Evolutionary conservation across 2,329 filamentous ascomycete species (phyloP), one percentile per base, ranked within the genome.

Genomic region (Biscogniauxia sp.): DNA sequence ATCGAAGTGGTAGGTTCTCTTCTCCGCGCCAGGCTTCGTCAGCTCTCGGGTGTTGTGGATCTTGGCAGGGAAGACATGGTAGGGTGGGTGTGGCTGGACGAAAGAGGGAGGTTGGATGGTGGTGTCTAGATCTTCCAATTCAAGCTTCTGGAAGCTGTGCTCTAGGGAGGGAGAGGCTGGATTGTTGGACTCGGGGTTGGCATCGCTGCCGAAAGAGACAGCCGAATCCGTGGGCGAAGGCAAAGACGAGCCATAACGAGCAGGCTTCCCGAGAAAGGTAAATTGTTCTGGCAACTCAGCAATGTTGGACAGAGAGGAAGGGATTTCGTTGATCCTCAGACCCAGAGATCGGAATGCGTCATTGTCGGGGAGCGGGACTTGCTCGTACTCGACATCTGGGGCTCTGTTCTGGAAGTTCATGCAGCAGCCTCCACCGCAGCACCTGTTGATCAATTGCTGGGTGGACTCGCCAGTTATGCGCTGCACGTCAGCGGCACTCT

Each of bases 1-100:
- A 70, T 98, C 95, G 70, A 98, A 98, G 77, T 99, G 95, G 75
- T 94, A 97, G 0, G 95, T 99, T 62, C 94, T 86, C 85, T 99
- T 99, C 81, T 97, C 92, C 5, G 95, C 95, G 20, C 94, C 94
- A 23, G 86, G 82, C 73, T 87, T 90, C 13, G 95, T 99, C 73
- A 99, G 79, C 76, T 97, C 93, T 59, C 95, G 89, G 2, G 92
- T 86, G 69, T 88, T 88, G 76, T 92, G 89, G 53, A 99, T 85
- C 65, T 88, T 92, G n/a, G 94, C 93, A 0, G 93, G 90, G 76
- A 91, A 96, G 62, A 98, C 93, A 66, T 94, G 84, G 76, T 96
- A 95, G 0, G 95, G 95, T 59, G 92, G 92, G 74, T 99, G 95
- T 25, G 95, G 95, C 74, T 97, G 92, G 57, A 99, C 93, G 71